A percentile compares a stretch with the other conserved stretches of the same genome.
Conservation (phyloP, 1,284 basidiomycete genomes). For the Phenoliferia sp. region DNA sequence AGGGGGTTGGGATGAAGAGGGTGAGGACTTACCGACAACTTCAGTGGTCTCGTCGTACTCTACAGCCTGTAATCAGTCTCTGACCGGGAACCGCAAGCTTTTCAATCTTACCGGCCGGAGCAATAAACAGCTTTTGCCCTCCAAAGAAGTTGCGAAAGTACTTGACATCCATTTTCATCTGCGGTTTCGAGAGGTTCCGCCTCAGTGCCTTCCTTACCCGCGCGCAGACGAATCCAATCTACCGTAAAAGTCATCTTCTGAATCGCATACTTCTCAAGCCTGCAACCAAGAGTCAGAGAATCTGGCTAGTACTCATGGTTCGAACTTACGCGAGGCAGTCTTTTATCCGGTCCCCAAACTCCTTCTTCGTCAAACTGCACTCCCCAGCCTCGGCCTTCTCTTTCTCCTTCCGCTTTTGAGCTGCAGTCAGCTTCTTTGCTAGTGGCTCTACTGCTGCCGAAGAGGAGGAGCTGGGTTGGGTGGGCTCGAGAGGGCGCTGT, state of each 20-base stretch:
- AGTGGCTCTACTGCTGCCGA: too few relatives aligned
- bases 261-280: neutral
- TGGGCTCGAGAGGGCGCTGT: too few relatives aligned
- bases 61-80: neutral
- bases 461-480: too few relatives aligned
- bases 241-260: neutral
- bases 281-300: neutral
- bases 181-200: neutral
- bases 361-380: neutral
- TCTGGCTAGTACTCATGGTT: neutral
- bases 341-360: neutral
- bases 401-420: too few relatives aligned
- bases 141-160: neutral
- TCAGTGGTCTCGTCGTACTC: neutral
- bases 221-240: neutral
- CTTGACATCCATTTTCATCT: neutral
- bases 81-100: neutral
- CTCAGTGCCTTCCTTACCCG: neutral
- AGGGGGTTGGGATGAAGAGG: too few relatives aligned
- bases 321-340: neutral
- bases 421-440: too few relatives aligned
- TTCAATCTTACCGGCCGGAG: neutral
- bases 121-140: neutral
- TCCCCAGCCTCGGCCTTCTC: neutral
- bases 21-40: neutral